A percentile compares a stretch with the other conserved stretches of the same genome.
Evolutionary conservation across 768 basidiomycete species (phyloP).

Genomic region (Boletus subparvulus): DNA sequence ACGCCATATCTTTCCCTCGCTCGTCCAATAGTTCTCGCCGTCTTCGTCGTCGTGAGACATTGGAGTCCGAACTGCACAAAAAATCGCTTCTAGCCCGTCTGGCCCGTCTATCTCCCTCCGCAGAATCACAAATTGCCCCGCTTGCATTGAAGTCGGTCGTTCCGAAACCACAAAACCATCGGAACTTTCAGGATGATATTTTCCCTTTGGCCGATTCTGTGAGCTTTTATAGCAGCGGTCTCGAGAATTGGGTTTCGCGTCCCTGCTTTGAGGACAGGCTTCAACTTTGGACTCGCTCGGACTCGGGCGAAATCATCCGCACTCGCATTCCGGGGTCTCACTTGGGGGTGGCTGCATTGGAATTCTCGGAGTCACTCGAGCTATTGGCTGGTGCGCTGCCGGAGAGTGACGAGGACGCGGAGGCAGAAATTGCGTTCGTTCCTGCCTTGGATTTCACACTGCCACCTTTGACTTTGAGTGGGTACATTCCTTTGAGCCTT

Average conservation of each 20-base stretch:
- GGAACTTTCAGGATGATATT: conserved; percentile 33
- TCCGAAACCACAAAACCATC: conserved; percentile 30
- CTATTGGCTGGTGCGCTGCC: conserved; percentile 52
- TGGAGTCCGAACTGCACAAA: conserved; percentile 51
- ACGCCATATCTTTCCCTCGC: conserved; percentile 48
- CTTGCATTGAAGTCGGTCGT: conserved; percentile 38
- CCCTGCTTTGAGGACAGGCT: conserved; percentile 77
- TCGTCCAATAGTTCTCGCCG: conserved; percentile 47
- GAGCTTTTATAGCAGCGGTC: conserved; percentile 45
- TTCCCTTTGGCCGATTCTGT: conserved; percentile 19
- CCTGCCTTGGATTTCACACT: conserved; percentile 17
- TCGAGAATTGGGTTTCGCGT: conserved; percentile 68
- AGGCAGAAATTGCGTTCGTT: conserved; percentile 10
- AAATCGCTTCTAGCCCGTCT: conserved; percentile 49
- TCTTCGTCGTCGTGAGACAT: conserved; percentile 38
- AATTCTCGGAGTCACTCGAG: conserved; percentile 68
- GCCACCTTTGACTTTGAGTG: conserved; percentile 20
- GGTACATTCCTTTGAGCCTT: conserved; percentile 5
- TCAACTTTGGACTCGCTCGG: conserved; percentile 49
- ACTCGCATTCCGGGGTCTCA: conserved; percentile 47
- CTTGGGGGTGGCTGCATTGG: conserved; percentile 67
- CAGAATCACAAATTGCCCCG: conserved; percentile 45
- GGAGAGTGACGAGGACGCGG: conserved; percentile 14
- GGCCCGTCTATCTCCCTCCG: conserved; percentile 39
- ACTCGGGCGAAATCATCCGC: conserved; percentile 36